These are phyloP conservation scores for Cruciata laevipes DNA, from an alignment of 257 asterid species.

Conservation along the genomic window DNA sequence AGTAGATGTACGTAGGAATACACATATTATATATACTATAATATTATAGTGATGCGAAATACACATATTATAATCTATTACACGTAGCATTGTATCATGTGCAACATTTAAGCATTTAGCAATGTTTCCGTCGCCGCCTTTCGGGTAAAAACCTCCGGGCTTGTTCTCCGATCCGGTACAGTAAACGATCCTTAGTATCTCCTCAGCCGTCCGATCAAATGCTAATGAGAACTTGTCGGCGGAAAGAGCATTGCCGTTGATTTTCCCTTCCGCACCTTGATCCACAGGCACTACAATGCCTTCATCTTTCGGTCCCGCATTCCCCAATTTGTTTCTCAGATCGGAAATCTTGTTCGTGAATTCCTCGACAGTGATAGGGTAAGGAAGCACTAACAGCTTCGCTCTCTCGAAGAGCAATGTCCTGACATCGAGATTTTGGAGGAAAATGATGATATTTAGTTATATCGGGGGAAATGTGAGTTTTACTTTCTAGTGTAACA, in stretches of 20 bases:
- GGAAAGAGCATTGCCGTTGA: constrained; percentile 48
- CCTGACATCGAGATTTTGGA: constrained; percentile 12
- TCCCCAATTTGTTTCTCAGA: constrained; percentile 44
- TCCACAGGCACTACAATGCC: constrained; percentile 40
- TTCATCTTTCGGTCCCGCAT: constrained; percentile 58
- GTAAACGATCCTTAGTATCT: constrained; percentile 63
- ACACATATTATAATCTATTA: no score
- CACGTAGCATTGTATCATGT: no score
- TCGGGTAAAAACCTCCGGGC: constrained; percentile 80
- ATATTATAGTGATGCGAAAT: no score
- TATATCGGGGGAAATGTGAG: no score
- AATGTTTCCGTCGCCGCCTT: constrained; percentile 59
- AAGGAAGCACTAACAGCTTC: constrained; percentile 12
- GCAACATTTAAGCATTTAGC: no score
- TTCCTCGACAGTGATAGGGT: constrained; percentile 30
- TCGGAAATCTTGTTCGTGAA: constrained; percentile 28
- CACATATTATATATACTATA: no score
- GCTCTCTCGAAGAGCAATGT: constrained; percentile 19
- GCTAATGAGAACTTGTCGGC: constrained; percentile 47
- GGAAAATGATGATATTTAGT: no score
- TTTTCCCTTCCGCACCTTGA: constrained; percentile 55
- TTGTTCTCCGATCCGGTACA: constrained; percentile 43
- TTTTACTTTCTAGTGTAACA: no score
- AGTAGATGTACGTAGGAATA: no score
- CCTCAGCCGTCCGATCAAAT: constrained; percentile 56